Conservation (phyloP, 306 rosid species). For the Cajanus cajan region DNA sequence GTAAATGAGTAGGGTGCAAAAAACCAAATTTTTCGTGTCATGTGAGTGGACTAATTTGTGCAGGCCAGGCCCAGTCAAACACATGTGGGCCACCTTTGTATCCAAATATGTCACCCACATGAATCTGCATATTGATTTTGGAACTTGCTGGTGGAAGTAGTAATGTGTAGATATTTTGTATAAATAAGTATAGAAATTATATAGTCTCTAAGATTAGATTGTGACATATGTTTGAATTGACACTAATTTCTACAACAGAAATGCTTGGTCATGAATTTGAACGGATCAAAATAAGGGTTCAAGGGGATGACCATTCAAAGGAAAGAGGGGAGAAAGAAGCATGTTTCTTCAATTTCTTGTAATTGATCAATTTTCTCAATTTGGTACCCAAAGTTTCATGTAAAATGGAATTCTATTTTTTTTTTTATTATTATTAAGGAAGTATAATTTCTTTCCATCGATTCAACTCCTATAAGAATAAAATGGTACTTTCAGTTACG, state of each 20-base stretch:
- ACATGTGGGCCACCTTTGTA: constrained; percentile 17
- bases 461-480: no score
- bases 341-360: background rate
- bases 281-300: background rate
- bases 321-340: background rate
- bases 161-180: background rate
- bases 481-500: no score
- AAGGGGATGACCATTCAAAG: background rate
- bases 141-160: background rate
- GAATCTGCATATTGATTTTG: background rate
- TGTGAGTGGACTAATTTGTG: background rate
- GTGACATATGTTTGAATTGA: background rate
- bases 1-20: constrained; percentile 20
- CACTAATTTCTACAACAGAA: background rate
- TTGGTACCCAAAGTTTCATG: background rate
- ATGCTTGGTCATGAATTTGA: background rate
- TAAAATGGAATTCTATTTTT: background rate
- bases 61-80: constrained; percentile 34
- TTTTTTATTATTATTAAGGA: no score
- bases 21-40: background rate
- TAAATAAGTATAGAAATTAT: background rate
- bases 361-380: background rate
- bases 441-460: no score
- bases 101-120: background rate
- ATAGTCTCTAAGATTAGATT: background rate